Percentiles rank a stretch among this genome's conserved stretches.
Evolutionary conservation across 192 early-diverging fungal genomes (phyloP).

Genomic region (Coemansia aciculifera): DNA sequence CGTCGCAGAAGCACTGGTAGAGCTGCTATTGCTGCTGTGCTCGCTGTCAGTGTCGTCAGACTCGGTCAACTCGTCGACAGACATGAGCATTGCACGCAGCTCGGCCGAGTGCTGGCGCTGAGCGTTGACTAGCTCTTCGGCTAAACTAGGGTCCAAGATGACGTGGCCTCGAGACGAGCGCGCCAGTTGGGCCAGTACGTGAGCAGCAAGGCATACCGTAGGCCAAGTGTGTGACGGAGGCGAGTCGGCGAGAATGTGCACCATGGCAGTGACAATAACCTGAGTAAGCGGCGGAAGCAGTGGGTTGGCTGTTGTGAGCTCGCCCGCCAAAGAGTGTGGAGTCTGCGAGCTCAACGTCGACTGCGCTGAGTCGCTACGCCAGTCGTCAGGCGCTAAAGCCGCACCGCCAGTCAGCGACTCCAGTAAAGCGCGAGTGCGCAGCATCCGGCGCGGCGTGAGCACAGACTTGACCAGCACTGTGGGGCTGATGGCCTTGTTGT

Average conservation of each 20-base stretch:
- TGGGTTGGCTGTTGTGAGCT: neutral
- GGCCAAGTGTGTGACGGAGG: conserved; percentile 34
- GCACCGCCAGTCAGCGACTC: conserved; percentile 42
- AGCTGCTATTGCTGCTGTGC: conserved; percentile 8
- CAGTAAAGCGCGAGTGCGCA: conserved; percentile 47
- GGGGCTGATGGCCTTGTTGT: conserved; percentile 55
- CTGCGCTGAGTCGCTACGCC: conserved; percentile 28
- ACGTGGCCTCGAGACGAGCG: conserved; percentile 17
- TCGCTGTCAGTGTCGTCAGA: neutral
- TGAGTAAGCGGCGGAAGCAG: conserved; percentile 26
- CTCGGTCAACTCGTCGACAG: neutral
- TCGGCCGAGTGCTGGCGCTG: conserved; percentile 34
- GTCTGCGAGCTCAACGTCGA: conserved; percentile 10
- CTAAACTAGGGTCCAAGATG: conserved; percentile 20
- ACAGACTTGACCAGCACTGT: conserved; percentile 41
- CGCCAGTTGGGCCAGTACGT: conserved; percentile 31
- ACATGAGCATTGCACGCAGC: conserved; percentile 38
- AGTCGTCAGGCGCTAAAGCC: conserved; percentile 16
- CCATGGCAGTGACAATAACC: conserved; percentile 27
- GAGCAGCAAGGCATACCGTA: conserved; percentile 35
- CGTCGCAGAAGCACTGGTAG: neutral
- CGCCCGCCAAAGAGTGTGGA: neutral
- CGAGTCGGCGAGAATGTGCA: conserved; percentile 37
- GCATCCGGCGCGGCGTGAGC: conserved; percentile 49
- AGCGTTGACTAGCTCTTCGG: conserved; percentile 24